phyloP scores from a whole-genome alignment of 2,329 filamentous ascomycete genomes.

The Aspergillus udagawae region DNA sequence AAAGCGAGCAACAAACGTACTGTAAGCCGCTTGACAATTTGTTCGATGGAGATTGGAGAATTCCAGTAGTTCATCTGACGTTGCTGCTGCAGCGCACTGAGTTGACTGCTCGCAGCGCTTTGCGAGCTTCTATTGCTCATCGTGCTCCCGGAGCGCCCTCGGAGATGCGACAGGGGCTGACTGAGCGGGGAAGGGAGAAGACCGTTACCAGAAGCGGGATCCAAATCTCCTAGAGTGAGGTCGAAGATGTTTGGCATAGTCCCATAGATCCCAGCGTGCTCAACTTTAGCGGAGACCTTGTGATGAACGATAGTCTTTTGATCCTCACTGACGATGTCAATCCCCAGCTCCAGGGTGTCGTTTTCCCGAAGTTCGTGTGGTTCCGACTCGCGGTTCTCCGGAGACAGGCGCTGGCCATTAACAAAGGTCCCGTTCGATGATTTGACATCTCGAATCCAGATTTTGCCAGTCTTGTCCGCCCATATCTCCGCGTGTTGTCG shows the following conservation, averaged over 20 bases:
- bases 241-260: constrained; percentile 71
- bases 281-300: constrained; percentile 94
- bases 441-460: constrained; percentile 96
- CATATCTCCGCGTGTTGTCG: constrained; percentile 95
- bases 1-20: constrained; percentile 44
- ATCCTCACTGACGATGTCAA: constrained; percentile 97
- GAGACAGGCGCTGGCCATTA: constrained; percentile 83
- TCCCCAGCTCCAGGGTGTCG: constrained; percentile 90
- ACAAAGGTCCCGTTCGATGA: constrained; percentile 99
- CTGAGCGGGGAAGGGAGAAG: constrained; percentile 68
- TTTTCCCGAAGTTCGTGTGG: constrained; percentile 88
- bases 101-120: constrained; percentile 54
- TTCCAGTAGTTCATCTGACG: constrained; percentile 78
- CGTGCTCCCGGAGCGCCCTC: constrained; percentile 67
- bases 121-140: constrained; percentile 55
- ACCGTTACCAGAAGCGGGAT: constrained; percentile 67
- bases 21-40: constrained; percentile 83
- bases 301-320: constrained; percentile 98
- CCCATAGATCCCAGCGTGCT: constrained; percentile 82
- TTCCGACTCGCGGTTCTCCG: constrained; percentile 93
- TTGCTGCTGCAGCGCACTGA: constrained; percentile 63
- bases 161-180: constrained; percentile 60
- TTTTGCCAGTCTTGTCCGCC: constrained; percentile 78
- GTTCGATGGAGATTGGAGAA: constrained; percentile 85
- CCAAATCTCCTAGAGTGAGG: constrained; percentile 87